A percentile compares a stretch with the other conserved stretches of the same genome.
Conservation (phyloP, 768 basidiomycete genomes). For the Leccinellum albellum region DNA sequence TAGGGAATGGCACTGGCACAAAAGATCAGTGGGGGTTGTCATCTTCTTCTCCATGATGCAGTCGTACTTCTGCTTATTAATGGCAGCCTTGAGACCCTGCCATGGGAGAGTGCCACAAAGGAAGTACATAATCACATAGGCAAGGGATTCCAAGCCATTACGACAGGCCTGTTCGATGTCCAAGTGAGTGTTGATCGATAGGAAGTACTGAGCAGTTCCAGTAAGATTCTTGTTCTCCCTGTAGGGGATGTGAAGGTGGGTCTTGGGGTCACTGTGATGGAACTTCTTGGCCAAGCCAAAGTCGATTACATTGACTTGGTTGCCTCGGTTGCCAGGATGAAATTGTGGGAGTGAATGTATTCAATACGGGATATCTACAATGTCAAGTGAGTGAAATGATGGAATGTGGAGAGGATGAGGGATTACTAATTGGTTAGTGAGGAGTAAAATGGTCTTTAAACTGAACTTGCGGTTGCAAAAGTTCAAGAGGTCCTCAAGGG, state of each 20-base stretch:
- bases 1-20: slow-evolving; percentile 99
- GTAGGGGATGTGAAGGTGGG: slow-evolving; percentile 98
- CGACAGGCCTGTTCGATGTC: slow-evolving; percentile 98
- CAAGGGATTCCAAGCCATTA: slow-evolving; percentile 96
- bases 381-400: slow-evolving; percentile 41
- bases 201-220: slow-evolving; percentile 97
- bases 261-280: slow-evolving; percentile 99
- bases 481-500: slow-evolving; percentile 88
- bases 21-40: slow-evolving; percentile 94
- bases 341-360: slow-evolving; percentile 99
- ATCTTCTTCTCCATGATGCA: slow-evolving; percentile 99
- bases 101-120: slow-evolving; percentile 96
- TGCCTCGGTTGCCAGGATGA: slow-evolving; percentile 97
- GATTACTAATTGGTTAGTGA: slow-evolving; percentile 89
- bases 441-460: slow-evolving; percentile 92
- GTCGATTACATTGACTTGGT: slow-evolving; percentile 98
- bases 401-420: fast-evolving
- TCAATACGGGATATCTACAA: slow-evolving; percentile 94
- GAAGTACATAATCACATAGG: slow-evolving; percentile 99
- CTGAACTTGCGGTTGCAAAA: slow-evolving; percentile 97
- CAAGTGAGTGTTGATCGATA: slow-evolving; percentile 98
- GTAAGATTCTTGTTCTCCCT: slow-evolving; percentile 99
- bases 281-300: slow-evolving; percentile 99
- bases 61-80: slow-evolving; percentile 99
- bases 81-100: slow-evolving; percentile 99